Evolutionary conservation across 2,329 filamentous ascomycete genomes (phyloP).

Genomic region (Cercospora sp.): DNA sequence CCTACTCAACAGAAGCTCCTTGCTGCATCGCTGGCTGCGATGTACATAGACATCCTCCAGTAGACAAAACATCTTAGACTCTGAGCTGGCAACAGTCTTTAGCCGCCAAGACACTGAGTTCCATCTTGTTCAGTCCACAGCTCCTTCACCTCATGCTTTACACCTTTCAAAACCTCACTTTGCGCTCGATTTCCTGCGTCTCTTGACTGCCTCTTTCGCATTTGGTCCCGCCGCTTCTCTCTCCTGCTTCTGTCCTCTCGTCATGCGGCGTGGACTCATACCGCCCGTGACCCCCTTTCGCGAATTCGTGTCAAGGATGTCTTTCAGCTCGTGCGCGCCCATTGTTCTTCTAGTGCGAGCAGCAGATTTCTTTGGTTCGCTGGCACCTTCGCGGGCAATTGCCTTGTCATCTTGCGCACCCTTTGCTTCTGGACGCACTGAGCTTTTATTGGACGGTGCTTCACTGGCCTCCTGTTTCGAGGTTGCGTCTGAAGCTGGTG

Average conservation of each 20-base stretch:
- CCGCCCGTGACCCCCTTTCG: not conserved
- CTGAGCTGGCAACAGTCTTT: not conserved
- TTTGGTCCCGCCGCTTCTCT: not conserved
- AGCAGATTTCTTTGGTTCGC: not conserved
- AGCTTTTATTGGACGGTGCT: not conserved
- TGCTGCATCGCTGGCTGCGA: not conserved
- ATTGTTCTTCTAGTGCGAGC: not conserved
- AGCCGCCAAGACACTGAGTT: not conserved
- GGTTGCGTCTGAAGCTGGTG: not conserved
- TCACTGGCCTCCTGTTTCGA: not conserved
- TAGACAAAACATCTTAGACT: not conserved
- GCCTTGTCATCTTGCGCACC: not conserved
- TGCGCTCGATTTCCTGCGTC: not conserved
- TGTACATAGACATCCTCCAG: not conserved
- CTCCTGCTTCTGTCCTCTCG: constrained; percentile 6
- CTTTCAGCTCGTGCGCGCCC: constrained; percentile 5
- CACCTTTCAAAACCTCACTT: not conserved
- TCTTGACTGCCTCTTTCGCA: constrained; percentile 7
- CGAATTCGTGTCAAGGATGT: not conserved
- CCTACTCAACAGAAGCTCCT: not conserved
- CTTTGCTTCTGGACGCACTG: not conserved
- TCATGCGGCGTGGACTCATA: not conserved
- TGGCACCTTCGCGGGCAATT: not conserved
- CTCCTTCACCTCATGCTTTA: not conserved
- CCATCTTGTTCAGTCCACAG: not conserved